Evolutionary conservation across 768 basidiomycete species (phyloP), one percentile per base, ranked within the genome.

Genomic region (Leccinum aurantiacum): DNA sequence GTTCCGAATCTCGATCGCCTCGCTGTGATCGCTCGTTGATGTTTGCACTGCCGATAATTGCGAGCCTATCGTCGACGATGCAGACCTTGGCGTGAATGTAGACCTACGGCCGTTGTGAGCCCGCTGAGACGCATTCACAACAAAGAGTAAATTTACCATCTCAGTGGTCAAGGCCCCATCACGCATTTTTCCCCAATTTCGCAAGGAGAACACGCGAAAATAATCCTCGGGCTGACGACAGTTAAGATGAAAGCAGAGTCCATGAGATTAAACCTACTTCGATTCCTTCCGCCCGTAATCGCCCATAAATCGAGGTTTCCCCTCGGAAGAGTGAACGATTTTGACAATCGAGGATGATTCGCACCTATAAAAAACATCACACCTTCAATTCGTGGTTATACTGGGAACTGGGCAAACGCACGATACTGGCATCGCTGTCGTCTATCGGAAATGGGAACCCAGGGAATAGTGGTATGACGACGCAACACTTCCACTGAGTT

Each of bases 1-100:
- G 73, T 71, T 99, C 97, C 3, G 96, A 98, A 74, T 99, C 97
- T 29, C 97, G 88, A 72, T 99, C 96, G 24, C 97, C 97, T 29
- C 93, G 83, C 69, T 93, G 92, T 14, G 93, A 96, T 38, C 97
- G 86, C 71, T 99, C 97, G 70, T 99, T 98, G 78, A 99, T 94
- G 72, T 97, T 98, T 17, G 96, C 96, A 57, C 93, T 95, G 15
- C 94, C 94, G 63, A 97, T 97, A 69, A 97, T 94, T 33, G 85
- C 94, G 59, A 95, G 78, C 55, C 97, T 87, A 71, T 99, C 96
- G 71, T 99, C 97, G 5, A 98, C 95, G 57, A 98, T 87, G 66
- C 88, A 89, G 19, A 80, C 56, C 64, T 78, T 66, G 29, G 49
- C 90, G 70, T 96, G 94, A 62, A 96, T 92, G 74, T 97, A 95